Evolutionary conservation across 1,139 yeast genomes (phyloP).

Genomic region (Debaryomycetaceae sp.): DNA sequence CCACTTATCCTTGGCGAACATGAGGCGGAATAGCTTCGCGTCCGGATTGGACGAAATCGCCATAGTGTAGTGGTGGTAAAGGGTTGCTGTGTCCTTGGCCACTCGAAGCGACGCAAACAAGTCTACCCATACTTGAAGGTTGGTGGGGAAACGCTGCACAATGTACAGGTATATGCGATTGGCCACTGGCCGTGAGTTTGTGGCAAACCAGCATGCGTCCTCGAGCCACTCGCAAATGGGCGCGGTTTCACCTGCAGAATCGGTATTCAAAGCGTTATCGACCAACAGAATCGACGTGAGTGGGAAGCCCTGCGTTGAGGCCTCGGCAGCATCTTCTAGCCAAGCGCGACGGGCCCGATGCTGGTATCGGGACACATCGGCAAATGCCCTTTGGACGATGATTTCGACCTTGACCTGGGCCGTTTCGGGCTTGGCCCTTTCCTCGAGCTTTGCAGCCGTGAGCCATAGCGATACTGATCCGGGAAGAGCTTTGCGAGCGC

Average conservation of each 20-base stretch:
- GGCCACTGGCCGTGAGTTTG: constrained; percentile 22
- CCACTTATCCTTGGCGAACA: constrained; percentile 69
- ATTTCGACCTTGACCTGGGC: constrained; percentile 28
- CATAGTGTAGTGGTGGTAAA: constrained; percentile 41
- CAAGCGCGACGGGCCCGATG: constrained; percentile 20
- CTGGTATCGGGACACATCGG: constrained; percentile 21
- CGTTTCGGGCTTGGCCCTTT: constrained; percentile 26
- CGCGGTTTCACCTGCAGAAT: neutral
- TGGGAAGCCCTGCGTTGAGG: constrained; percentile 25
- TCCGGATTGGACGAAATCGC: constrained; percentile 39
- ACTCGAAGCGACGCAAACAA: constrained; percentile 37
- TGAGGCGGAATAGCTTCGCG: constrained; percentile 42
- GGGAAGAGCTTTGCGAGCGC: constrained; percentile 46
- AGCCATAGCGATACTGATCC: constrained; percentile 57
- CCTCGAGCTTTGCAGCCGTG: constrained; percentile 63
- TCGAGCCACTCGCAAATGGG: constrained; percentile 14
- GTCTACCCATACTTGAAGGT: constrained; percentile 44
- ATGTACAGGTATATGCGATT: constrained; percentile 38
- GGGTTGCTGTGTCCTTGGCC: constrained; percentile 11
- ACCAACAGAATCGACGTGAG: constrained; percentile 31
- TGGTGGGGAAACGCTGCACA: constrained; percentile 36
- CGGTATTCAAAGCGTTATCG: constrained; percentile 10
- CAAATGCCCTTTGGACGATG: constrained; percentile 43
- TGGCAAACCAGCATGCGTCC: constrained; percentile 30
- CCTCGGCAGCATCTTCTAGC: constrained; percentile 26